Base-by-base conservation (phyloP, 2,329 filamentous ascomycete genomes). In the Aspergillus unguis region DNA sequence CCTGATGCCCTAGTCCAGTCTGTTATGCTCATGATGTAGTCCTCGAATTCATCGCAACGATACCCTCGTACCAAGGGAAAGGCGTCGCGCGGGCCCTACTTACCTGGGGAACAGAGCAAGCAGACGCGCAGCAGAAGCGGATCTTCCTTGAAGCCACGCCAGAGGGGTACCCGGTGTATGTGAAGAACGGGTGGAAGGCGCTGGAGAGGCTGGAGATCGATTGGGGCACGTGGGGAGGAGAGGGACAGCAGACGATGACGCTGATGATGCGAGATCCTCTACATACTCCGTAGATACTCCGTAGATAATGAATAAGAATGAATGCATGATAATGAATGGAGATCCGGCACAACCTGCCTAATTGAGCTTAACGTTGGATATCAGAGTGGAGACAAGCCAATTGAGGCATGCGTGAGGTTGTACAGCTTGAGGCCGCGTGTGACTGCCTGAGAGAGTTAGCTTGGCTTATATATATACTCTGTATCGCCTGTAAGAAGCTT, bases 81-180 rank as follows among this genome's bases (percentile, higher is more conserved):
- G 58, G 58, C 3, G 45, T 61, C n/a, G 58, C 51, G 3, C 55
- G 45, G 10, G 48, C 50, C 2, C 35, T 61, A 3, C 41, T 61
- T 3, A 31, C 44, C 41, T 83, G 77, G 77, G 80, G 80, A 0
- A 53, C 76, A 5, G 63, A 71, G 27, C 69, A 65, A 54, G 77
- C 78, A 1, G 79, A 81, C 58, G 67, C 63, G 4, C 72, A 70
- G 1, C 68, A 72, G 0, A 56, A 69, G 10, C 73, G 76, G 41
- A 71, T 74, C 7, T 83, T 77, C 62, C 63, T 83, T 1, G 79
- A 82, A 53, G 76, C 79, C 6, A 80, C 79, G 42, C 72, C 71
- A 0, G 71, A 71, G 11, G 80, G 77, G 2, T 73, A 68, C 52
- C 69, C 67, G 0, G 48, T 81, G 17, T 83, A 83, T 65, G 62